Evolutionary conservation across 1,284 basidiomycete genomes (phyloP), one percentile per base, ranked within the genome.

Genomic region (Ceratobasidium sp.): DNA sequence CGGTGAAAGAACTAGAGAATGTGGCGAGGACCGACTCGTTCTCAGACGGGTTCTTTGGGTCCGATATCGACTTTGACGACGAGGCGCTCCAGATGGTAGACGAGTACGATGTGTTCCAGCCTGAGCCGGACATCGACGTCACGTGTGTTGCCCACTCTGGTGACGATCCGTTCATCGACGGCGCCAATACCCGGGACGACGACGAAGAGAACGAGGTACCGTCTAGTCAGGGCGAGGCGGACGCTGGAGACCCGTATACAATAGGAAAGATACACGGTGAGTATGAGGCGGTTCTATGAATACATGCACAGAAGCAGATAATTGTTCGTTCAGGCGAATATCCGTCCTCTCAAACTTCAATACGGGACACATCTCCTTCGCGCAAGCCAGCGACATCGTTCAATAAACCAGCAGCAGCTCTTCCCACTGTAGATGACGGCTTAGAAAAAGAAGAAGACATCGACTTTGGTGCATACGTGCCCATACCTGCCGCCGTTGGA

Each of bases 41-140:
- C 73, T 75, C 73, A 5, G 73, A 75, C 26, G 69, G 69, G 20
- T 75, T 62, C 59, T 75, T 75, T 66, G 73, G 73, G 33, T 75
- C 73, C 2, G 73, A 75, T 20, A 75, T 75, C 61, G 73, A 75
- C 62, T 66, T 75, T 66, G 73, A 75, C 62, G 73, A 75, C 50
- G 73, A 64, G 38, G 50, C 73, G 13, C 61, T 75, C n/a, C 73
- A 75, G 62, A 62, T 15, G 33, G 73, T 75, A 20, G 73, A 75
- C 50, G 50, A 65, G 9, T 75, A 75, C 40, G 73, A 75, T 13
- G 73, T 75, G 15, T 56, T 66, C 38, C 61, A 66, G 62, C 73
- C 73, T 17, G 59, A 50, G 42, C 57, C 46, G 10, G 44, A 40
- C 20, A 12, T 61, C 33, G 70, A 50, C 64, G 62, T 66, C 10